These are phyloP conservation scores for Multifurca ochricompacta DNA, from an alignment of 768 basidiomycete genomes.

Conservation along the genomic window DNA sequence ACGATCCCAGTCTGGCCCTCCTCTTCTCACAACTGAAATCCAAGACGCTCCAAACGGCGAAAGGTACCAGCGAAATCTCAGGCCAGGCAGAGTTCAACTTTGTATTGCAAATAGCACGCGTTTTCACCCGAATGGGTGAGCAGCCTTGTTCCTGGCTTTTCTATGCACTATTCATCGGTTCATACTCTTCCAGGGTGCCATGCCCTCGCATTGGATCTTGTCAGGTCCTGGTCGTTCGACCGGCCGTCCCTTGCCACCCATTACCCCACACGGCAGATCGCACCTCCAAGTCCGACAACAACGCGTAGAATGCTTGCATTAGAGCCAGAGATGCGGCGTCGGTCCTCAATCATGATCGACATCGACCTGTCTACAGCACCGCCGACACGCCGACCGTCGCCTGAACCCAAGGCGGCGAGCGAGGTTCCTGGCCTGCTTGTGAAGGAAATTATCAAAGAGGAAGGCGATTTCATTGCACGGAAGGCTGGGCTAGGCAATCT, in stretches of 20 bases:
- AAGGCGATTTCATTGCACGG: slow-evolving; percentile 52
- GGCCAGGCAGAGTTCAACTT: slow-evolving; percentile 90
- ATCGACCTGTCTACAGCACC: slow-evolving; percentile 69
- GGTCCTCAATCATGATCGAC: slow-evolving; percentile 79
- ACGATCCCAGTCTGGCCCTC: slow-evolving; percentile 88
- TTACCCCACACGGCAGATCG: slow-evolving; percentile 20
- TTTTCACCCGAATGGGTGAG: slow-evolving; percentile 92
- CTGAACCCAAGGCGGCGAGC: slow-evolving; percentile 27
- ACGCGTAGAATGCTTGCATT: slow-evolving; percentile 42
- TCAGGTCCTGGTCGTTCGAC: slow-evolving; percentile 87
- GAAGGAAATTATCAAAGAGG: slow-evolving; percentile 35
- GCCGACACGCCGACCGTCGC: slow-evolving; percentile 49
- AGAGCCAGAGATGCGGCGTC: slow-evolving; percentile 48
- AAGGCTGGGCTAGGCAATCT: slow-evolving; percentile 74
- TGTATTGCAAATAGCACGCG: slow-evolving; percentile 87
- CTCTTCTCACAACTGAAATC: slow-evolving; percentile 84
- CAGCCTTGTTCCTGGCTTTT: background rate
- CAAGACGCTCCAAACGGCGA: slow-evolving; percentile 87
- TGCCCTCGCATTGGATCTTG: slow-evolving; percentile 81
- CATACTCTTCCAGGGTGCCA: slow-evolving; percentile 67
- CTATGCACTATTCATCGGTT: background rate
- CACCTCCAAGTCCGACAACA: slow-evolving; percentile 38
- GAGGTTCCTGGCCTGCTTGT: slow-evolving; percentile 21
- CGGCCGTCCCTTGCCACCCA: slow-evolving; percentile 47
- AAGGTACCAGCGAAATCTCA: slow-evolving; percentile 88